Evolutionary conservation across 2,329 filamentous ascomycete genomes (phyloP).

Genomic region (Xylariales sp.): DNA sequence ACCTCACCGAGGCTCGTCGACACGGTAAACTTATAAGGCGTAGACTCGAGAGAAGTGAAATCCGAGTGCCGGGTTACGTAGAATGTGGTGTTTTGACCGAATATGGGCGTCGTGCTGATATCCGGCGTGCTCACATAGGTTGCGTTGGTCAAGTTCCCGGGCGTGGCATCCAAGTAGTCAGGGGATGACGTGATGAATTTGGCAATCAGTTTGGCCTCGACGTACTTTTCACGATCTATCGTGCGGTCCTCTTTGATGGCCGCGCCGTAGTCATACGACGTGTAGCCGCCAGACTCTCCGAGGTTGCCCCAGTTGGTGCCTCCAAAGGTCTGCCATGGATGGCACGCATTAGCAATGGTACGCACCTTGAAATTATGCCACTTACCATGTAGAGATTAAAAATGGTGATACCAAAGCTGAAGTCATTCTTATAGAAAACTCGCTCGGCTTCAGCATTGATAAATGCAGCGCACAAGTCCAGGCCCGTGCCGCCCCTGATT

Average conservation of each 20-base stretch:
- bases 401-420: constrained; percentile 50
- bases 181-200: constrained; percentile 72
- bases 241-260: constrained; percentile 66
- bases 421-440: constrained; percentile 75
- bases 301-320: constrained; percentile 85
- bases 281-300: constrained; percentile 64
- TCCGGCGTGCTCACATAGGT: constrained; percentile 46
- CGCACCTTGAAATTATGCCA: neutral
- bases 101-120: constrained; percentile 58
- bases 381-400: constrained; percentile 68
- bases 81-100: constrained; percentile 51
- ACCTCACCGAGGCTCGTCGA: constrained; percentile 53
- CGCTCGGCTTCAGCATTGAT: constrained; percentile 71
- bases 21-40: constrained; percentile 60
- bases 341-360: neutral
- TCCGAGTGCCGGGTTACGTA: constrained; percentile 65
- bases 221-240: constrained; percentile 71
- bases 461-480: constrained; percentile 61
- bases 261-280: constrained; percentile 52
- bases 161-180: constrained; percentile 59
- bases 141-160: constrained; percentile 45
- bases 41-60: constrained; percentile 54
- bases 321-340: constrained; percentile 32
- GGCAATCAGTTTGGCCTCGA: constrained; percentile 70
- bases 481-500: constrained; percentile 58